Evolutionary conservation across 192 early-diverging fungal species (phyloP), one percentile per base, ranked within the genome.

Genomic region (Linnemannia zychae): DNA sequence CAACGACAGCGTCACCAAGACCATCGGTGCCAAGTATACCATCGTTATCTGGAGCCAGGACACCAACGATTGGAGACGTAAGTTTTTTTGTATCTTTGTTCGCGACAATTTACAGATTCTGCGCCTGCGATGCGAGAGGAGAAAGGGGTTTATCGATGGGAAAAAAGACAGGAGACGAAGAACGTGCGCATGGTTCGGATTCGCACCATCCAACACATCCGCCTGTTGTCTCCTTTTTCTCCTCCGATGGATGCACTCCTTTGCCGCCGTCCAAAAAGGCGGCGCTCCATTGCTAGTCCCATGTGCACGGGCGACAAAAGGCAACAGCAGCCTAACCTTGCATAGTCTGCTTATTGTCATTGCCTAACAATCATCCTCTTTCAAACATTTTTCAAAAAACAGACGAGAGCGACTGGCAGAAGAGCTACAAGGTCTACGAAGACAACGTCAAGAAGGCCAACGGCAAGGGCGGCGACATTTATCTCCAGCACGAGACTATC

Each of bases 21-120:
- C 68, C 28, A 53, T 92, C 44, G 80, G 82, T 16, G 52, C 63
- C 0, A 88, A 87, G 33, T 92, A 92, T 84, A 85, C 83, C 76
- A 76, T 88, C 16, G 47, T 88, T 1, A 75, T 73, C 60, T 90
- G 89, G 89, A 83, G 87, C 71, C 36, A 84, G 34, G 87, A 89
- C 68, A 87, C 88, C n/a, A 60, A 77, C 31, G 88, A 89, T 28
- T 89, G 86, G 79, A 31, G 67, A 11, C 85, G 77, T 79, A 72
- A 71, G 77, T 72, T 24, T 6, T 71, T 46, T 31, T 36, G 1
- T 15, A 16, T 2, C 15, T 28, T n/a, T n/a, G n/a, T n/a, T n/a
- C n/a, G n/a, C n/a, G n/a, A 16, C 38, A 22, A 9, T 47, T 72
- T 36, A 18, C 37, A n/a, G n/a, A n/a, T 40, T 69, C 7, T 22